Evolutionary conservation across 768 basidiomycete genomes (phyloP), one percentile per base, ranked within the genome.

Genomic region (Lentinula guzmanii): DNA sequence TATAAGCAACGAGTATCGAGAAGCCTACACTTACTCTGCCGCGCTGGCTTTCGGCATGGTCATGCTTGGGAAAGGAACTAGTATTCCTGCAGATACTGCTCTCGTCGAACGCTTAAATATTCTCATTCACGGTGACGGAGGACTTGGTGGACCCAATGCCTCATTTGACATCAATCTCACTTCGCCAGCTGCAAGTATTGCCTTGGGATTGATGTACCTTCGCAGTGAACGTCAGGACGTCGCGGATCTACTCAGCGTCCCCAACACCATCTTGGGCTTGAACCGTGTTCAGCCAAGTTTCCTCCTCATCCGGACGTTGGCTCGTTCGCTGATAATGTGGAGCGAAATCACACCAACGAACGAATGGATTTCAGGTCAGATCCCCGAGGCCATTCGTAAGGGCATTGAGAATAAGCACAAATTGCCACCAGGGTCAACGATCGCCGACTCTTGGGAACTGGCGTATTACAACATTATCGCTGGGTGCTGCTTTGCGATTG

Each of bases 1-100:
- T 65, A 78, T 91, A 45, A 93, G 87, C 68, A 89, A 89, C 65
- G 93, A 95, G 65, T 87, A 94, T 70, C 86, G 92, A 42, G 97
- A 98, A 69, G 88, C 94, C 1, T 98, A 98, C 69, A 90, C 95
- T 0, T 88, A 92, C 64, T 84, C 93, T 2, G 86, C 93, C 2
- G 93, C 92, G 8, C 82, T 97, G 34, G 89, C 92, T 0, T 97
- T 97, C 69, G 97, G 97, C 4, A 91, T 97, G 86, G 89, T 96
- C 72, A 96, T 98, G 90, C 82, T 98, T 15, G 95, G 93, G 5
- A 87, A 87, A 66, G 95, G 97, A 1, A 80, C 85, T 0, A 79
- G 81, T 7, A 86, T 89, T 37, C 90, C 90, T 1, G 91, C 91
- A 1, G 95, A 97, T 65, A 72, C 86, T 61, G 77, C 79, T 10